Evolutionary conservation across 768 basidiomycete genomes (phyloP).

Genomic region (Mycena pura): DNA sequence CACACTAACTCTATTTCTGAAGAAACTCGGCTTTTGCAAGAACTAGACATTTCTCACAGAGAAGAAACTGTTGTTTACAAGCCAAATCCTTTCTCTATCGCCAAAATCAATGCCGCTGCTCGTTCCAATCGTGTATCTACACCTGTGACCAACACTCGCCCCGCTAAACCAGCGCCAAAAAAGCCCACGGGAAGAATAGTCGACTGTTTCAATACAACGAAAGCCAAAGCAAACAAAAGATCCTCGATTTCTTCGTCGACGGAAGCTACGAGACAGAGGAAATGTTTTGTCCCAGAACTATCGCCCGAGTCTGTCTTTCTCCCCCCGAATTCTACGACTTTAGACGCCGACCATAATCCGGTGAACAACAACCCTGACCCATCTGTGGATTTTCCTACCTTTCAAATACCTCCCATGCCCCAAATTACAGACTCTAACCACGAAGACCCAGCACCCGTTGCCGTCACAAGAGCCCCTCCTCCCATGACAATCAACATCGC

Average conservation of each 20-base stretch:
- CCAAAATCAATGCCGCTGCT: slow-evolving; percentile 75
- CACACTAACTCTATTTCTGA: slow-evolving; percentile 23
- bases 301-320: too few relatives aligned
- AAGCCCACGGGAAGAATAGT: slow-evolving; percentile 38
- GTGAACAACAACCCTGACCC: too few relatives aligned
- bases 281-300: too few relatives aligned
- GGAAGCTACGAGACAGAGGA: too few relatives aligned
- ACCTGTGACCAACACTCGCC: neutral
- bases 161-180: neutral
- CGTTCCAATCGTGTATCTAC: slow-evolving; percentile 37
- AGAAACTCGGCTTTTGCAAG: slow-evolving; percentile 43
- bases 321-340: neutral
- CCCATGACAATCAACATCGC: too few relatives aligned
- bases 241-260: too few relatives aligned
- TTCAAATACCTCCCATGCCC: neutral
- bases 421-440: too few relatives aligned
- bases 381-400: neutral
- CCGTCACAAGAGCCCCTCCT: too few relatives aligned
- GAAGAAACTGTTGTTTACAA: slow-evolving; percentile 70
- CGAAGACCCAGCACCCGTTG: too few relatives aligned
- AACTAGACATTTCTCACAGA: slow-evolving; percentile 66
- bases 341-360: too few relatives aligned
- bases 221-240: slow-evolving; percentile 8
- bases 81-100: slow-evolving; percentile 83
- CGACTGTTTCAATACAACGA: slow-evolving; percentile 55